phyloP scores from a whole-genome alignment of 176 grass and related monocot genomes.

The Puya raimondii region DNA sequence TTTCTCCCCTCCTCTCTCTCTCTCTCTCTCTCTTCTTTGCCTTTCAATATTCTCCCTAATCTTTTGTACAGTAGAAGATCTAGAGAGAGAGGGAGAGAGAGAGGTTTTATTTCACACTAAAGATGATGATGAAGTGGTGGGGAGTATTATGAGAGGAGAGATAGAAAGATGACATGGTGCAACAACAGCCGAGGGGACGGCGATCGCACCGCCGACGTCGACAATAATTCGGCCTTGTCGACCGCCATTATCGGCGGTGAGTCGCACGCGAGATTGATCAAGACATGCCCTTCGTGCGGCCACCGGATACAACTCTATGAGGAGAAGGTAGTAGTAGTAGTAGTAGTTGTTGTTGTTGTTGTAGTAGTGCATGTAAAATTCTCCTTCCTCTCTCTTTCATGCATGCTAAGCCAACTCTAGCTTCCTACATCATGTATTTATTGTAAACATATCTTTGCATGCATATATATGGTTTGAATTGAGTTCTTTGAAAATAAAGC shows the following conservation, averaged over 20 bases:
- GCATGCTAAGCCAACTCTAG: too few species aligned
- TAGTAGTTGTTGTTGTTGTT: too few species aligned
- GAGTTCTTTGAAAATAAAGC: too few species aligned
- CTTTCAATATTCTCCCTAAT: conserved; percentile 27
- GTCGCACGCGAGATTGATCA: conserved; percentile 44
- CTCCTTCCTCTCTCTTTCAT: too few species aligned
- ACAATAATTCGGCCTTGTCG: conserved; percentile 49
- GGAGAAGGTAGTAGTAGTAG: conserved; percentile 13
- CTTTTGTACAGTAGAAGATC: conserved; percentile 18
- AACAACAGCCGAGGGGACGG: conserved; percentile 74
- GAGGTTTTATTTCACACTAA: conserved; percentile 1
- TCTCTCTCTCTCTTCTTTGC: conserved; percentile 23
- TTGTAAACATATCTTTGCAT: too few species aligned
- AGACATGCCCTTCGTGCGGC: conserved; percentile 70
- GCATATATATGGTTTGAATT: too few species aligned
- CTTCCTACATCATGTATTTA: too few species aligned
- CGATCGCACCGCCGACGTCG: conserved; percentile 46
- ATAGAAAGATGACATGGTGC: conserved; percentile 73
- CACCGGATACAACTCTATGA: conserved; percentile 62
- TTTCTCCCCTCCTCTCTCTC: conserved; percentile 34
- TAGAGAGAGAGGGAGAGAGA: conserved; percentile 15
- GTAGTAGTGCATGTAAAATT: too few species aligned
- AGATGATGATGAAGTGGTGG: neutral
- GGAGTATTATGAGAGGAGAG: conserved; percentile 14
- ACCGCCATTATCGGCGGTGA: conserved; percentile 34